Evolutionary conservation across 2,329 filamentous ascomycete genomes (phyloP).

Genomic region (Aspergillus ochraceus): DNA sequence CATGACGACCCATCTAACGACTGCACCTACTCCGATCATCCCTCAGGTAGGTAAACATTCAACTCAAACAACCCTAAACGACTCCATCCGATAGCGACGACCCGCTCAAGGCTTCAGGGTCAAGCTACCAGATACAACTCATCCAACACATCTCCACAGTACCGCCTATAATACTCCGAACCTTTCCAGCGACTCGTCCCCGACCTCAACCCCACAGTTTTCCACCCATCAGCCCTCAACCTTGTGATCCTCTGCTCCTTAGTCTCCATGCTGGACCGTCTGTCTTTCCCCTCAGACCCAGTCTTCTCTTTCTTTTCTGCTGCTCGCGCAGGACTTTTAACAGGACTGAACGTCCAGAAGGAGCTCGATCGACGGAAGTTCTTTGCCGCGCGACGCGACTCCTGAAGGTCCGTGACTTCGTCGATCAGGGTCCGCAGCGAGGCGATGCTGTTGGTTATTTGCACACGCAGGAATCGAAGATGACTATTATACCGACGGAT

Average conservation of each 20-base stretch:
- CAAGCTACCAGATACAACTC: constrained; percentile 32
- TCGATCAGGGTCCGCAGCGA: constrained; percentile 28
- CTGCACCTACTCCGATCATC: too few relatives aligned
- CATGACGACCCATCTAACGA: too few relatives aligned
- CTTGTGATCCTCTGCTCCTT: constrained; percentile 35
- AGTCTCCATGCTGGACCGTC: constrained; percentile 28
- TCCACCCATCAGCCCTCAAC: constrained; percentile 38
- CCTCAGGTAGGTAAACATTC: too few relatives aligned
- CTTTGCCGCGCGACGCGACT: constrained; percentile 24
- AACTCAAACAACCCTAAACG: background rate
- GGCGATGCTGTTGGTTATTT: constrained; percentile 28
- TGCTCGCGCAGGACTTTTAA: constrained; percentile 13
- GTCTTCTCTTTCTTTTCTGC: constrained; percentile 3
- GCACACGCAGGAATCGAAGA: constrained; percentile 25
- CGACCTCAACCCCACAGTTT: constrained; percentile 37
- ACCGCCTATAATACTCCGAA: constrained; percentile 35
- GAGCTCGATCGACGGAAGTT: constrained; percentile 32
- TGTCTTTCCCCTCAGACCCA: constrained; percentile 6
- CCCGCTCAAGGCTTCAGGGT: background rate
- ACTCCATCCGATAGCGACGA: background rate
- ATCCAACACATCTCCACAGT: constrained; percentile 37
- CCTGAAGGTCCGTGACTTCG: constrained; percentile 25
- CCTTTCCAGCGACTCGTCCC: constrained; percentile 38
- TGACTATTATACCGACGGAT: constrained; percentile 25
- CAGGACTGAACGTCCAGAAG: constrained; percentile 42